phyloP scores from a whole-genome alignment of 805 yeast species.

The Candida loeiensis region DNA sequence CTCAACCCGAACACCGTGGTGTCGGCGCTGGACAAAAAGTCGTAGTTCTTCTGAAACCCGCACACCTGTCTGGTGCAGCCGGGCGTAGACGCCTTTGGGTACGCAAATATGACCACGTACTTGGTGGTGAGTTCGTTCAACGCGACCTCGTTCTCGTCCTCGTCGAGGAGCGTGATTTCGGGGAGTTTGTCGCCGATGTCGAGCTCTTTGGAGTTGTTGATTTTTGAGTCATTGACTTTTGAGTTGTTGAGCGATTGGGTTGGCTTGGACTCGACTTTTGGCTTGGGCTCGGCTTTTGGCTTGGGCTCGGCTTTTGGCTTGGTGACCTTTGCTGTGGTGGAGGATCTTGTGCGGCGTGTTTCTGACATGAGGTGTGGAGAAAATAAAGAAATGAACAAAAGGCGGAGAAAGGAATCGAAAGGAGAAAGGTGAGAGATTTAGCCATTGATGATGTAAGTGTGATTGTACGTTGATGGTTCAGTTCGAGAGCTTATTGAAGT shows the following conservation, averaged over 20 bases:
- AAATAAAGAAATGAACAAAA: neutral
- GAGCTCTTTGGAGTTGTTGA: slow-evolving; percentile 17
- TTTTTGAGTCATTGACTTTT: slow-evolving; percentile 2
- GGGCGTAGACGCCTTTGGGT: slow-evolving; percentile 91
- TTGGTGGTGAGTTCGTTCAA: slow-evolving; percentile 28
- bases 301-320: slow-evolving; percentile 12
- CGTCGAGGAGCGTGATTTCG: slow-evolving; percentile 57
- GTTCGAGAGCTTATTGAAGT: no score
- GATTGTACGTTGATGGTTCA: no score
- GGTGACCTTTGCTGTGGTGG: slow-evolving; percentile 9
- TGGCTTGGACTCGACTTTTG: slow-evolving; percentile 10
- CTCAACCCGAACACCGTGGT: slow-evolving; percentile 76
- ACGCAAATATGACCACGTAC: slow-evolving; percentile 51
- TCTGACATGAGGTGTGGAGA: slow-evolving; percentile 24
- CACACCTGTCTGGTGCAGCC: slow-evolving; percentile 96
- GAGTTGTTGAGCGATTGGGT: no score
- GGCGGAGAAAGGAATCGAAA: neutral
- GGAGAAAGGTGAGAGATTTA: neutral
- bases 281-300: slow-evolving; percentile 11
- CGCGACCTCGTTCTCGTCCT: slow-evolving; percentile 57
- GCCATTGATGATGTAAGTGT: no score
- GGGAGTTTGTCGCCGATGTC: slow-evolving; percentile 67
- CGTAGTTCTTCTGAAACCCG: slow-evolving; percentile 73
- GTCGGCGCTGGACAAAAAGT: slow-evolving; percentile 45
- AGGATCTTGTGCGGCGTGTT: slow-evolving; percentile 34